Evolutionary conservation across 2,329 filamentous ascomycete genomes (phyloP).

Genomic region (Phialophora macrospora): DNA sequence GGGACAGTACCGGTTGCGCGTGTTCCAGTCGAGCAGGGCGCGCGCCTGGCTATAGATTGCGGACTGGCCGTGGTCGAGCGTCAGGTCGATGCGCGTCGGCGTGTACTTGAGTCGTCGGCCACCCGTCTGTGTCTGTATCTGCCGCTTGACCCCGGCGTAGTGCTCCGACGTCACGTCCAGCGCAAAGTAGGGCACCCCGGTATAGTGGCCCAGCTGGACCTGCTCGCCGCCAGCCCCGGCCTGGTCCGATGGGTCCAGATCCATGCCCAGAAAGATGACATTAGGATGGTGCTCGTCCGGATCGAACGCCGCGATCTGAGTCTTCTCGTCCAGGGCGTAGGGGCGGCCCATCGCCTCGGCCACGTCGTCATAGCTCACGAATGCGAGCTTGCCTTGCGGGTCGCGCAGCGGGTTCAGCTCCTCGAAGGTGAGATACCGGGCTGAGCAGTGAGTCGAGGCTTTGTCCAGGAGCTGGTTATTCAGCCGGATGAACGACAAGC

Average conservation of each 20-base stretch:
- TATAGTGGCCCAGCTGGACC: constrained; percentile 62
- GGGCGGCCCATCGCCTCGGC: constrained; percentile 72
- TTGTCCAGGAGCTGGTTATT: constrained; percentile 53
- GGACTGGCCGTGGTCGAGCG: constrained; percentile 19
- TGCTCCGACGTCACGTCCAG: constrained; percentile 70
- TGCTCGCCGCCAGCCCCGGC: constrained; percentile 40
- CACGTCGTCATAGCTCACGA: constrained; percentile 71
- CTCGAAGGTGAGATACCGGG: constrained; percentile 75
- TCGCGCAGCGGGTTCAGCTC: constrained; percentile 74
- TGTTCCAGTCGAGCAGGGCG: constrained; percentile 90
- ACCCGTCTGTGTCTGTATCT: background rate
- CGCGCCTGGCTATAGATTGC: constrained; percentile 58
- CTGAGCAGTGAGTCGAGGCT: constrained; percentile 52
- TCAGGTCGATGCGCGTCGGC: constrained; percentile 27
- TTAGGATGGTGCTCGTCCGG: constrained; percentile 69
- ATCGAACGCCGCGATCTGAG: constrained; percentile 73
- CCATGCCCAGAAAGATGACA: constrained; percentile 81
- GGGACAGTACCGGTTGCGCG: constrained; percentile 86
- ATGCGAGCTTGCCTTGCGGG: constrained; percentile 65
- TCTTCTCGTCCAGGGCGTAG: constrained; percentile 72
- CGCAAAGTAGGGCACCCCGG: constrained; percentile 83
- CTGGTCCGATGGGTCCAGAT: constrained; percentile 56
- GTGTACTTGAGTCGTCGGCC: constrained; percentile 19
- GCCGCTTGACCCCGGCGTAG: constrained; percentile 14
- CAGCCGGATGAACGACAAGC: constrained; percentile 54